These are phyloP conservation scores for Xylaria sp. DNA, from an alignment of 2,329 filamentous ascomycete species.

Conservation along the genomic window DNA sequence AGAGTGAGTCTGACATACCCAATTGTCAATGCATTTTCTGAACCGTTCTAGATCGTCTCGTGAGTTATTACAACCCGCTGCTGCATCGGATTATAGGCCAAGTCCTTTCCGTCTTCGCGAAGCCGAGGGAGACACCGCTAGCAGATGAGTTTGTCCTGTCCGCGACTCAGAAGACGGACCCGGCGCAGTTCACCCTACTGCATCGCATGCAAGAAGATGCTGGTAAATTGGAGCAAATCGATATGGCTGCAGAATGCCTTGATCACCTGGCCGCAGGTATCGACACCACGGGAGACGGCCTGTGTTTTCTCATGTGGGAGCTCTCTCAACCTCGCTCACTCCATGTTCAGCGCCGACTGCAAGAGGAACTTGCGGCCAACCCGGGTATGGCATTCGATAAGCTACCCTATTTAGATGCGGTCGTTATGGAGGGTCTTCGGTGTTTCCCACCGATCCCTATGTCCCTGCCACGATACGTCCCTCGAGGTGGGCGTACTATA, in stretches of 20 bases:
- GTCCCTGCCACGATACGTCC: slow-evolving; percentile 58
- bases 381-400: slow-evolving; percentile 41
- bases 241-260: slow-evolving; percentile 62
- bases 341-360: slow-evolving; percentile 47
- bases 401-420: slow-evolving; percentile 56
- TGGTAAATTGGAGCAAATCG: slow-evolving; percentile 43
- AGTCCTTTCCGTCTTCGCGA: slow-evolving; percentile 44
- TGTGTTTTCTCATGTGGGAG: slow-evolving; percentile 68
- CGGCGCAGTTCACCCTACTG: slow-evolving; percentile 52
- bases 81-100: slow-evolving; percentile 45
- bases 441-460: slow-evolving; percentile 62
- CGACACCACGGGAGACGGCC: slow-evolving; percentile 63
- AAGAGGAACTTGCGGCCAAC: slow-evolving; percentile 45
- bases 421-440: slow-evolving; percentile 57
- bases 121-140: slow-evolving; percentile 52
- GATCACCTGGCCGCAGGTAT: slow-evolving; percentile 69
- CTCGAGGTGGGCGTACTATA: slow-evolving; percentile 48
- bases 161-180: slow-evolving; percentile 41
- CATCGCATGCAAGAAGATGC: slow-evolving; percentile 52
- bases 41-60: slow-evolving; percentile 47
- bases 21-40: background rate
- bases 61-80: slow-evolving; percentile 52
- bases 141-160: slow-evolving; percentile 55
- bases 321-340: slow-evolving; percentile 55
- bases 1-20: slow-evolving; percentile 43